phyloP scores from a whole-genome alignment of 106 monocot species.

The Iris macrosiphon region DNA sequence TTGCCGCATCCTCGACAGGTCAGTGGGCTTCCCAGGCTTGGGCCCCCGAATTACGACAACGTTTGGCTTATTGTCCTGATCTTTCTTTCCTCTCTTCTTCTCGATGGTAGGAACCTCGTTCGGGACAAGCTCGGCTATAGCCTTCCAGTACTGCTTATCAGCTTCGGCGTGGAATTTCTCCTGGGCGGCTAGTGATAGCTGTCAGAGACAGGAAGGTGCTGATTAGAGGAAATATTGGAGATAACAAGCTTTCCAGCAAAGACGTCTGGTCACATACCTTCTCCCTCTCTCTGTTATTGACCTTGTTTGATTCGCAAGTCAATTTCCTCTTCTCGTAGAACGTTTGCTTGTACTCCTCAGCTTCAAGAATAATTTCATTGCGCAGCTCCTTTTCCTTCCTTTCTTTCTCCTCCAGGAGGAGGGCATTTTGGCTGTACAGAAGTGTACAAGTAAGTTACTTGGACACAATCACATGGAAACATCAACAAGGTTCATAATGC shows the following conservation, averaged over 20 bases:
- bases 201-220: neutral
- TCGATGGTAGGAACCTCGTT: slow-evolving; percentile 50
- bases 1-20: slow-evolving; percentile 68
- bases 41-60: slow-evolving; percentile 60
- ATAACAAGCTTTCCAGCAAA: neutral
- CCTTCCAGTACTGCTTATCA: slow-evolving; percentile 73
- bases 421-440: slow-evolving; percentile 40
- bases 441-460: no score
- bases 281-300: slow-evolving; percentile 39
- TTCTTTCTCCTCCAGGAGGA: slow-evolving; percentile 48
- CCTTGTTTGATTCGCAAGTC: slow-evolving; percentile 37
- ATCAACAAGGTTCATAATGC: no score
- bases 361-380: slow-evolving; percentile 39
- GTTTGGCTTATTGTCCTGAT: slow-evolving; percentile 54
- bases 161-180: slow-evolving; percentile 67
- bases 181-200: slow-evolving; percentile 51
- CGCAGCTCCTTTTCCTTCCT: slow-evolving; percentile 39
- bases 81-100: slow-evolving; percentile 66
- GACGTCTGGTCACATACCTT: slow-evolving; percentile 21
- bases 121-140: slow-evolving; percentile 65
- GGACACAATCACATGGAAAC: no score
- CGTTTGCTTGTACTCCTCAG: slow-evolving; percentile 38
- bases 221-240: neutral
- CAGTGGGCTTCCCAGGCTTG: slow-evolving; percentile 70
- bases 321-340: slow-evolving; percentile 16